Evolutionary conservation across 75 land plant species (phyloP), one percentile per base, ranked within the genome.

Genomic region (Larix kaempferi): DNA sequence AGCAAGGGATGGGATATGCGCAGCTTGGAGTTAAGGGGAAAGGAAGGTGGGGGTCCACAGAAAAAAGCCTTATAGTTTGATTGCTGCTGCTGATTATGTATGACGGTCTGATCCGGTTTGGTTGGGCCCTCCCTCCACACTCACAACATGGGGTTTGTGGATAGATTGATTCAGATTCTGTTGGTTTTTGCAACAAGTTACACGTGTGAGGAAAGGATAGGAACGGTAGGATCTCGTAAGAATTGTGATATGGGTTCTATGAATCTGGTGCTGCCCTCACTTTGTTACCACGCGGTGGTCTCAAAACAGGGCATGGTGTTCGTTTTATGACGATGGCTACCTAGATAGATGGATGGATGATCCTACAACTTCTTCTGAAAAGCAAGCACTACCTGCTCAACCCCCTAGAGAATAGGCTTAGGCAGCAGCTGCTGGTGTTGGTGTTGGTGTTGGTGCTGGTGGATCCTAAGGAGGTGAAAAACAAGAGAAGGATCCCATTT

Each of bases 271-370:
- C 72, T 69, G 52, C 52, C 72, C 49, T 19, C 72, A 67, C 71
- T 67, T 37, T 39, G n/a, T 21, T 67, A 67, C 71, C 44, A 69
- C 72, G 72, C 49, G 72, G 72, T 69, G 72, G 41, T n/a, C 72
- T 49, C 37, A 69, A 69, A 69, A 17, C 52, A 49, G 54, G 54
- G 54, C 54, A 49, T 49, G 54, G 54, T 49, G 54, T 49, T 49
- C 11, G 54, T 49, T 49, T 49, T 49, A 49, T 49, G 54, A 49
- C 54, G 54, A 49, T 49, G 54, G 12, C 2, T 49, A 49, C 54
- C 54, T 49, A 49, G 12, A 49, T 49, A 49, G 54, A 49, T 49
- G 10, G 54, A 10, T 49, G 54, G 54, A 49, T 49, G 12, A 10
- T 49, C 54, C 54, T 49, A 49, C 12, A 49, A 10, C 54, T 49